Base-by-base conservation (phyloP, 1,284 basidiomycete genomes). In the Puccinia polysora region DNA sequence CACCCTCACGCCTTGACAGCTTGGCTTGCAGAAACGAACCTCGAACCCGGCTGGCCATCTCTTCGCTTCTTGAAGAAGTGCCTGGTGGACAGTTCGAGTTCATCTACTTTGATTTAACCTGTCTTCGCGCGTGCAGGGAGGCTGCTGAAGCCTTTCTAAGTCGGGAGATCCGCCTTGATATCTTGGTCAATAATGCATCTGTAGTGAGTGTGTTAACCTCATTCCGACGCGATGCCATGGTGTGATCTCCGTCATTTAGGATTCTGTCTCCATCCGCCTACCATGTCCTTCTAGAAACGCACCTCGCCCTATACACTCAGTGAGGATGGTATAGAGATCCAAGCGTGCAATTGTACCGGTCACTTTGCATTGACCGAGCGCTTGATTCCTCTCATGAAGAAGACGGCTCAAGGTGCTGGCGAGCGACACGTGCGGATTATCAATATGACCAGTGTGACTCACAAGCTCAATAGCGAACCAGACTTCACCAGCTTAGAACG, bases 141-240 rank as follows among this genome's bases (percentile, higher is more conserved):
- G 75, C 78, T 4, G 79, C 78, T 7, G 73, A 77, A 18, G 73
- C 75, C 30, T 75, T 79, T 43, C 32, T 74, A 12, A 43, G 73
- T 2, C 58, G 76, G 56, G 78, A 78, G 50, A 58, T 74, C 23
- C 43, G 77, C 6, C 74, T 80, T 30, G 78, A 80, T 74, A 80
- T 80, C 32, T 65, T 80, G 40, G 73, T 78, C 62, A 75, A 76
- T 69, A 79, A 79, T 63, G 78, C 78, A 34, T 78, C 78, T 68
- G 75, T 69, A 30, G 67, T 58, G 10, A 15, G 67, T 58, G 15
- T 58, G 38, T 69, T 49, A 8, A 15, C 23, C 32, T 30, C 1
- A 2, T 38, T 25, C 23, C 32, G 0, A 6, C 5, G 20, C 18
- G 12, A 28, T 28, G 52, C 2, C 18, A 25, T 23, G 38, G 18